Base-by-base conservation (phyloP, 2,329 filamentous ascomycete species). In the Pseudocercospora macadamiae region DNA sequence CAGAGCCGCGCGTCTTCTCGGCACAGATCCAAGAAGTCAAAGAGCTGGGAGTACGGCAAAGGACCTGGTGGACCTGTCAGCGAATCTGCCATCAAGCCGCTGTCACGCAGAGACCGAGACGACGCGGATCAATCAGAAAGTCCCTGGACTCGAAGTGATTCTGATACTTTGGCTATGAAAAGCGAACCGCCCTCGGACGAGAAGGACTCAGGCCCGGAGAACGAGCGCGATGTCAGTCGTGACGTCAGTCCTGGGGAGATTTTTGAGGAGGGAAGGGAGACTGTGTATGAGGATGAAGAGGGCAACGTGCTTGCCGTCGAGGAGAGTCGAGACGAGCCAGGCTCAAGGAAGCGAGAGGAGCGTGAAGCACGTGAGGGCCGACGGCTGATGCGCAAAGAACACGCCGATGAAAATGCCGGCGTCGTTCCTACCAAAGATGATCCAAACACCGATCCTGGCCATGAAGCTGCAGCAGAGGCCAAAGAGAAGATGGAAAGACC, bases 61-160 rank as follows among this genome's bases (percentile, higher is more conserved):
- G 87, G 89, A 2, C 88, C 90, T 2, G 95, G 95, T 61, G 95
- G 95, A 0, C 95, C 92, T 2, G 89, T 97, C 66, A 90, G 85
- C 61, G 87, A 96, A 70, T 96, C 93, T 32, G 95, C 95, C 21
- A 97, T 97, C 67, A 87, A 85, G 64, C 95, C 95, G 32, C 76
- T 78, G 10, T 69, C 73, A 34, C 71, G 73, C 34, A 68, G 71
- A 49, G 74, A 77, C 36, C 62, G 72, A 69, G 57, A 62, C n/a
- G 47, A 49, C 10, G 28, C 12, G 25, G 47, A 49, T 8, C 47
- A 49, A 21, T 30, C 26, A 5, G 47, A 49, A 34, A 49, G 47
- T 14, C 47, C 28, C 6, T 59, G 55, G 30, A 57, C 65, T 68
- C 60, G 80, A 72, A 71, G 76, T 62, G 75, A 80, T 60, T 77